phyloP scores from a whole-genome alignment of 2,329 filamentous ascomycete species.

The Niveomyces coronatus region DNA sequence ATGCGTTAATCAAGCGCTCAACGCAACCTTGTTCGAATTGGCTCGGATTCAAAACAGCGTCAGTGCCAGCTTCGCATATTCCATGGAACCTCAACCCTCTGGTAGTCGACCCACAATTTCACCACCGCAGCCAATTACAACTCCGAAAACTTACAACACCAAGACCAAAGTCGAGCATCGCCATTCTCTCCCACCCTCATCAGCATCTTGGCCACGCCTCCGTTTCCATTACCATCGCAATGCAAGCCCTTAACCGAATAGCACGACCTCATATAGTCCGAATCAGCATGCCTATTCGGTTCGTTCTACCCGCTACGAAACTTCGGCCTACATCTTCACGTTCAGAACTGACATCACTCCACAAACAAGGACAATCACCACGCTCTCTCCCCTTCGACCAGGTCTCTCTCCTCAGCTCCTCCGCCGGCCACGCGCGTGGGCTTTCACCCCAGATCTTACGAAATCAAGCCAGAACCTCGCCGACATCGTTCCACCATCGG shows the following conservation, averaged over 20 bases:
- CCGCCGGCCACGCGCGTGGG: constrained; percentile 18
- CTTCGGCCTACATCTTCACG: background rate
- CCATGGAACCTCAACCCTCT: no score
- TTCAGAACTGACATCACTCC: background rate
- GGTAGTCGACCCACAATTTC: no score
- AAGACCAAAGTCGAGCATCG: no score
- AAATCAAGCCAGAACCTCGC: constrained; percentile 15
- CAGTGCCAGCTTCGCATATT: no score
- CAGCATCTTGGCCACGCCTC: background rate
- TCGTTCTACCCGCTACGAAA: background rate
- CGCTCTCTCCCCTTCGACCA: constrained; percentile 41
- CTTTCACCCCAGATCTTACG: constrained; percentile 23
- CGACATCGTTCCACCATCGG: constrained; percentile 35
- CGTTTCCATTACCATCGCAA: constrained; percentile 1
- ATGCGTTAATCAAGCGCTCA: no score
- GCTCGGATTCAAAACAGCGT: no score
- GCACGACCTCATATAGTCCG: constrained; percentile 5
- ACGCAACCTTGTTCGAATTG: no score
- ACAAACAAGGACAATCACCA: constrained; percentile 32
- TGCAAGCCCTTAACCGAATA: constrained; percentile 7
- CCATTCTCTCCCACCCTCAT: background rate
- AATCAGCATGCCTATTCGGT: constrained; percentile 5
- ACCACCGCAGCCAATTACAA: no score
- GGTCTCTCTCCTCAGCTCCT: constrained; percentile 25
- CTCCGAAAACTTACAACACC: no score